Evolutionary conservation across 2,329 filamentous ascomycete genomes (phyloP), one percentile per base, ranked within the genome.

Genomic region (Orbilia blumenaviensis): DNA sequence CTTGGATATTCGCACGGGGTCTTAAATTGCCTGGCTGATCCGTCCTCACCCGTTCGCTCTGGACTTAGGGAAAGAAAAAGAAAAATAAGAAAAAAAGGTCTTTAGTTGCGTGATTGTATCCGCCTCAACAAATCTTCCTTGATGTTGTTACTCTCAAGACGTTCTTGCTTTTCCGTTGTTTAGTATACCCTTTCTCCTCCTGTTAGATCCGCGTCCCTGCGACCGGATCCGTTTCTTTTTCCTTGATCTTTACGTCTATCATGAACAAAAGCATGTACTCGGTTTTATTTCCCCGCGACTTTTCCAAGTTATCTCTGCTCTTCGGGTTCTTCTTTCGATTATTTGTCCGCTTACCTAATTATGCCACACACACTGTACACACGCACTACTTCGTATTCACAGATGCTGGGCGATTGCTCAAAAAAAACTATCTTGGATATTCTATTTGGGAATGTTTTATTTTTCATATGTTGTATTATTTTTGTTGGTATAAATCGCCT

Each of bases 61-160:
- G 63, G n/a, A n/a, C n/a, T n/a, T n/a, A n/a, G 60, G 48, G 23
- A 25, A 38, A 41, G 34, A 52, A 29, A 50, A 66, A 66, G 14
- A 66, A 60, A 44, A 72, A 46, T 46, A 46, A 41, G 21, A 72
- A 48, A 56, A 72, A 71, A 68, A 69, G 18, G n/a, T 61, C 27
- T 34, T 58, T 56, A 52, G 56, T 36, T 76, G 72, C 72, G 72
- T 76, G 72, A 76, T 66, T 61, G 44, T 76, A 76, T 69, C 72
- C 72, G 72, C 72, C 41, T 62, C 63, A 54, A 73, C 50, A 66
- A 66, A 46, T 61, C 68, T 38, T 54, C 14, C n/a, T 36, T 25
- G 29, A 29, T 56, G 25, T 64, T 72, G 16, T 56, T 63, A 48
- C 64, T 75, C 48, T 58, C 63, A 41, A 67, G 36, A 68, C 48